phyloP scores from a whole-genome alignment of 1,284 basidiomycete species.

The Fistulinella cinereoalba region DNA sequence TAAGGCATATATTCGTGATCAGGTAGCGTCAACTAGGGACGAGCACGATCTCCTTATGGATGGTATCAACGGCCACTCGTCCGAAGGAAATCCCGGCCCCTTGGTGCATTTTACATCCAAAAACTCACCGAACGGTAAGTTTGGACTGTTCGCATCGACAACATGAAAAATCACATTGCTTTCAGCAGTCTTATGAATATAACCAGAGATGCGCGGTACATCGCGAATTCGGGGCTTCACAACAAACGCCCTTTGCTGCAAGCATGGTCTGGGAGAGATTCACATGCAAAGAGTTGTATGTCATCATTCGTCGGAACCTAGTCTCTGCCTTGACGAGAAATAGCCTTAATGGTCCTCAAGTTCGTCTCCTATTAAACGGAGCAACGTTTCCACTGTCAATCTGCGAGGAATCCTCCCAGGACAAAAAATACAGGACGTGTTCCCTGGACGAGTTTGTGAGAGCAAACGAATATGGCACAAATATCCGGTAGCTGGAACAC shows the following conservation, averaged over 20 bases:
- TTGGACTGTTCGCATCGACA: not conserved
- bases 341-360: conserved; percentile 36
- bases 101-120: conserved; percentile 43
- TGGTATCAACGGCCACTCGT: conserved; percentile 44
- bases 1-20: conserved; percentile 14
- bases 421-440: conserved; percentile 39
- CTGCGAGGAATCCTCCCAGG: conserved; percentile 30
- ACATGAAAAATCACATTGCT: not conserved
- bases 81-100: conserved; percentile 38
- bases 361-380: conserved; percentile 46
- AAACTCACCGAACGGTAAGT: conserved; percentile 43
- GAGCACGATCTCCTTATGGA: conserved; percentile 49
- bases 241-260: conserved; percentile 45
- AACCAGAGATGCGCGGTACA: conserved; percentile 30
- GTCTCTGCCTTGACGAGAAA: conserved; percentile 3
- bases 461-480: conserved; percentile 31
- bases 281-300: conserved; percentile 36
- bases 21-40: conserved; percentile 26
- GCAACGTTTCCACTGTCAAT: conserved; percentile 38
- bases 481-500: conserved; percentile 38
- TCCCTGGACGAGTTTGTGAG: conserved; percentile 37
- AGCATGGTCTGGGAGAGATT: conserved; percentile 49
- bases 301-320: not conserved
- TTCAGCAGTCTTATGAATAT: conserved; percentile 38
- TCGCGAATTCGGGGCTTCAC: conserved; percentile 42